A percentile compares a stretch with the other conserved stretches of the same genome.
Conservation (phyloP, 176 grass and related monocot genomes). For the Elaeis guineensis region DNA sequence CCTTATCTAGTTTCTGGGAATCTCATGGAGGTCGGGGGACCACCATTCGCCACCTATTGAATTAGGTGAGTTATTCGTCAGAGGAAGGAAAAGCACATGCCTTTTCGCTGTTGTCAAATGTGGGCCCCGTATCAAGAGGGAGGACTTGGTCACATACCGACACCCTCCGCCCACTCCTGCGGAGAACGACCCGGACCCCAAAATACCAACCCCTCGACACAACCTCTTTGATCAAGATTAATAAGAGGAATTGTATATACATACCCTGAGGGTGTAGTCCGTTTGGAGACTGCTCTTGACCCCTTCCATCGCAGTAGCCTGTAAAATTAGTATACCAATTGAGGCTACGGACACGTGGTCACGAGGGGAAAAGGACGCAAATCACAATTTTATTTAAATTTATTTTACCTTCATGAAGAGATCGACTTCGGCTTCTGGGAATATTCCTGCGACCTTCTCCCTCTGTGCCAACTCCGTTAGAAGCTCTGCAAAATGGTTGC, state of each 20-base stretch:
- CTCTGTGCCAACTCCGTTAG: slow-evolving; percentile 73
- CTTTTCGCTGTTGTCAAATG: too few species aligned
- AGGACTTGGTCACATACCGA: too few species aligned
- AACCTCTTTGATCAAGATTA: not conserved
- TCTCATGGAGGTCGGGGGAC: too few species aligned
- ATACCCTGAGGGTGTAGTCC: slow-evolving; percentile 93
- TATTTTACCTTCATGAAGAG: slow-evolving; percentile 91
- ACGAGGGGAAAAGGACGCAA: too few species aligned
- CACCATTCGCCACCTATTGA: too few species aligned
- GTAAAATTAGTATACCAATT: not conserved
- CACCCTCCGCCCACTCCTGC: too few species aligned
- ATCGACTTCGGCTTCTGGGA: slow-evolving; percentile 88
- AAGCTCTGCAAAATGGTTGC: slow-evolving; percentile 27
- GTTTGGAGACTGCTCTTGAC: slow-evolving; percentile 90
- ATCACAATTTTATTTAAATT: not conserved
- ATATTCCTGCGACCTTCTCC: slow-evolving; percentile 73
- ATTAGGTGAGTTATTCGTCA: too few species aligned
- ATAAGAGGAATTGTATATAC: not conserved
- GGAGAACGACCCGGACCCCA: too few species aligned
- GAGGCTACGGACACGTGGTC: too few species aligned
- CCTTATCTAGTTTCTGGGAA: not conserved
- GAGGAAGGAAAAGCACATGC: too few species aligned
- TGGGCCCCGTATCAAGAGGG: too few species aligned
- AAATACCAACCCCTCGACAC: too few species aligned
- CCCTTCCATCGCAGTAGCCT: slow-evolving; percentile 91